Evolutionary conservation across 108 stramenopile genomes (phyloP), one percentile per base, ranked within the genome.

Genomic region (Cylindrotheca closterium): DNA sequence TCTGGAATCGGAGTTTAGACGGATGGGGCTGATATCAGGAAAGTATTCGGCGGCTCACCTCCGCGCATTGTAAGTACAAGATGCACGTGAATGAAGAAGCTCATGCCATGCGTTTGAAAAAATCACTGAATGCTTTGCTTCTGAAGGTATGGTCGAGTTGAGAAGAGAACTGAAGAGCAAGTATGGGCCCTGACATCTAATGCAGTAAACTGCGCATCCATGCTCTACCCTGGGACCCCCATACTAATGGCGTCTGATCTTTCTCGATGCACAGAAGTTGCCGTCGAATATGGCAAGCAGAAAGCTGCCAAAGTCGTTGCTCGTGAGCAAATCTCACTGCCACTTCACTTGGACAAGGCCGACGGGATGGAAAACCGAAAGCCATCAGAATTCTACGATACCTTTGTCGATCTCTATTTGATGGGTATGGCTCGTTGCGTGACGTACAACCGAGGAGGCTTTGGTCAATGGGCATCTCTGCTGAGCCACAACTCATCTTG

Each of bases 31-130:
- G 19, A 53, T 56, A 7, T 67, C 74, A 2, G 64, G 70, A 21
- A 45, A 79, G 5, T 85, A 85, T 53, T 58, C 47, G 15, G 69
- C 68, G 5, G 66, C 77, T 5, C 84, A 85, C 45, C 27, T 81
- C 23, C 67, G 84, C 27, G 77, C 80, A 0, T 51, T 72, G 51
- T 85, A 81, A 42, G 58, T 4, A 30, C 3, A 32, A 28, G 48
- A 0, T 50, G 30, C 5, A 62, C 58, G 45, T 15, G 21, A 2
- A 15, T 42, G 29, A 51, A 65, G 26, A 29, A 53, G 2, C 46
- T 80, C 25, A 28, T 10, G 5, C 60, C 75, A 4, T 71, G 75
- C 23, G 55, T 53, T 17, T 80, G 76, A n/a, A n/a, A n/a, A n/a
- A n/a, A n/a, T n/a, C n/a, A n/a, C n/a, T n/a, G n/a, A n/a, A n/a